Percentiles rank a stretch among this genome's conserved stretches.
Evolutionary conservation across 371 early-diverging fungal species (phyloP).

Genomic region (Funneliformis caledonium): DNA sequence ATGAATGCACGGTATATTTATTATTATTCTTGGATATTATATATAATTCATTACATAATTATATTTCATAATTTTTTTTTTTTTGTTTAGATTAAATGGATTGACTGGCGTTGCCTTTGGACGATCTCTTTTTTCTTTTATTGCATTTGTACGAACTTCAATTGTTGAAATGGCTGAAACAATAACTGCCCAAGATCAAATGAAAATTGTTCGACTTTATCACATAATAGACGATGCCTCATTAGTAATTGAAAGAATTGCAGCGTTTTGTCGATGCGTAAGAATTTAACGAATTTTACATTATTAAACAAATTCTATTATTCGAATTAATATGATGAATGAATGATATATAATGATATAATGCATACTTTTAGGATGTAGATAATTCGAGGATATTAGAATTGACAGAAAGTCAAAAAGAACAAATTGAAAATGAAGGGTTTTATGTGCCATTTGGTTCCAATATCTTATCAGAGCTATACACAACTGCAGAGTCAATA

Average conservation of each 20-base stretch:
- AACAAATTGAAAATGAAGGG: slow-evolving; percentile 30
- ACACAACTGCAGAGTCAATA: slow-evolving; percentile 41
- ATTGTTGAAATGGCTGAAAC: slow-evolving; percentile 33
- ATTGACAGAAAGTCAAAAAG: slow-evolving; percentile 19
- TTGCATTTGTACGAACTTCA: slow-evolving; percentile 42
- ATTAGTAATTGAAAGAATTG: slow-evolving; percentile 40
- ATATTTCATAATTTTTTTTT: background rate
- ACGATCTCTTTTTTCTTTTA: slow-evolving; percentile 47
- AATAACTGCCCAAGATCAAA: background rate
- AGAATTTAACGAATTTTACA: background rate
- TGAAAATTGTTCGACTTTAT: slow-evolving; percentile 48
- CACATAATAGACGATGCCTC: slow-evolving; percentile 44
- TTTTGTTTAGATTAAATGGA: slow-evolving; percentile 47
- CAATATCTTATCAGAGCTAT: slow-evolving; percentile 46
- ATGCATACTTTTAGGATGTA: slow-evolving; percentile 15
- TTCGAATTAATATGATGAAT: background rate
- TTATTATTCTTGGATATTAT: background rate
- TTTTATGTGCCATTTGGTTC: slow-evolving; percentile 54
- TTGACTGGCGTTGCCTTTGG: slow-evolving; percentile 55
- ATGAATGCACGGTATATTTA: slow-evolving; percentile 44
- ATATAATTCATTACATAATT: background rate
- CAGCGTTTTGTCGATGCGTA: slow-evolving; percentile 43
- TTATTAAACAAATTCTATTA: background rate
- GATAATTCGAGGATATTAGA: background rate
- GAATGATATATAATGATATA: background rate